These are phyloP conservation scores for Golubevia pallescens DNA, from an alignment of 1,284 basidiomycete species.

Conservation along the genomic window DNA sequence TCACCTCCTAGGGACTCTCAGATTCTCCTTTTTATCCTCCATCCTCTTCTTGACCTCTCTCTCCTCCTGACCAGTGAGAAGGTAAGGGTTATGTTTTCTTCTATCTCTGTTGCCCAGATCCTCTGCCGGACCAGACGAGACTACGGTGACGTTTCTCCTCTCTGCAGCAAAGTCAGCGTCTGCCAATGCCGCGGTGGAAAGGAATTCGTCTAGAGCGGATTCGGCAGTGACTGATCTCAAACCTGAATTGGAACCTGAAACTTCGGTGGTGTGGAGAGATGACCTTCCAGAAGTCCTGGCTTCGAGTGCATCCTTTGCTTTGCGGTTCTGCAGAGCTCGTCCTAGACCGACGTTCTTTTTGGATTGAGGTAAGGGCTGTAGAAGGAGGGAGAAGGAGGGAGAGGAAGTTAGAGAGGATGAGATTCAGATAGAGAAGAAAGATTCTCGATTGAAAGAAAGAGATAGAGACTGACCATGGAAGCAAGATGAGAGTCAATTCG, in stretches of 20 bases:
- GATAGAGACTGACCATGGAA: too few species aligned
- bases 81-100: conserved; percentile 54
- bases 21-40: conserved; percentile 44
- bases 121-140: conserved; percentile 7
- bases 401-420: too few species aligned
- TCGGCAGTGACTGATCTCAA: background rate
- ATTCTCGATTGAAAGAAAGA: too few species aligned
- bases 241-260: conserved; percentile 7
- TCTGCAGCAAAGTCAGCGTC: conserved; percentile 21
- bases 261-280: conserved; percentile 59
- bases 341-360: conserved; percentile 62
- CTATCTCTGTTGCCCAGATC: conserved; percentile 5
- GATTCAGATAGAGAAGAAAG: too few species aligned
- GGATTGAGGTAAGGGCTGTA: conserved; percentile 49
- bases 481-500: too few species aligned
- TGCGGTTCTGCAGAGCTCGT: conserved; percentile 54
- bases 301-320: conserved; percentile 44
- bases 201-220: background rate
- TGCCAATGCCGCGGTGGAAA: background rate
- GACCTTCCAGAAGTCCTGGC: conserved; percentile 13
- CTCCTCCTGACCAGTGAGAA: conserved; percentile 57
- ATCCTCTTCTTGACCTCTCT: conserved; percentile 49
- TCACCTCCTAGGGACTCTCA: conserved; percentile 43
- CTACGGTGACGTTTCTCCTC: conserved; percentile 36
- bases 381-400: background rate